Evolutionary conservation across 2,329 filamentous ascomycete genomes (phyloP).

Genomic region (Aspergillus sp.): DNA sequence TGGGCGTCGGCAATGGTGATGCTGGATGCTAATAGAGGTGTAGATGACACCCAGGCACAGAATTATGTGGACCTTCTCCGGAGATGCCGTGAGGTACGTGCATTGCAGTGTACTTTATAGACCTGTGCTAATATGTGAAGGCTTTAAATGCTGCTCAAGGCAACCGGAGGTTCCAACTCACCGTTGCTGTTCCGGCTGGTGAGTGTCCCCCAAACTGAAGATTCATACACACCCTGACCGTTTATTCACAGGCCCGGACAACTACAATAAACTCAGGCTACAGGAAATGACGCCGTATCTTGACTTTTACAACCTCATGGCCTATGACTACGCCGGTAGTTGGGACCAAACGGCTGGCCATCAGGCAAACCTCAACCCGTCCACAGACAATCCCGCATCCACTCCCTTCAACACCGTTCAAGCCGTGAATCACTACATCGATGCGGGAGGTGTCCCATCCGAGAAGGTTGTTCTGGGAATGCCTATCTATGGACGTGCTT

Average conservation of each 20-base stretch:
- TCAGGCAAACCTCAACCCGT: slow-evolving; percentile 75
- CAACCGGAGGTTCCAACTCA: slow-evolving; percentile 48
- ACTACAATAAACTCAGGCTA: slow-evolving; percentile 45
- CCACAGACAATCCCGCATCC: slow-evolving; percentile 55
- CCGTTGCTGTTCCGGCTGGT: slow-evolving; percentile 51
- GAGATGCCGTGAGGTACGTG: slow-evolving; percentile 40
- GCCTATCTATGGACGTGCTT: slow-evolving; percentile 91
- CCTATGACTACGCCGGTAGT: slow-evolving; percentile 80
- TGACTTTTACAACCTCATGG: slow-evolving; percentile 66
- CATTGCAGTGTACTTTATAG: neutral
- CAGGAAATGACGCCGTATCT: slow-evolving; percentile 48
- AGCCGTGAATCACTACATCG: slow-evolving; percentile 70
- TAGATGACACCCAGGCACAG: slow-evolving; percentile 44
- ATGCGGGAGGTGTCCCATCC: slow-evolving; percentile 58
- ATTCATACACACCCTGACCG: neutral
- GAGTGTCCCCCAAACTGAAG: slow-evolving; percentile 2
- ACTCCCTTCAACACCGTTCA: slow-evolving; percentile 77
- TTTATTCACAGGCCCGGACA: slow-evolving; percentile 34
- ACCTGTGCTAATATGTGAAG: slow-evolving; percentile 20
- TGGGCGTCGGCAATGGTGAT: neutral
- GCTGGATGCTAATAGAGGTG: slow-evolving; percentile 12
- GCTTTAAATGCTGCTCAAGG: slow-evolving; percentile 41
- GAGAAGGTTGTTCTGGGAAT: slow-evolving; percentile 86
- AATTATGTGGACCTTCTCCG: slow-evolving; percentile 46
- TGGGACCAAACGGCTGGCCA: slow-evolving; percentile 76